phyloP scores from a whole-genome alignment of 2,329 filamentous ascomycete species.

The Microcera coccophila region DNA sequence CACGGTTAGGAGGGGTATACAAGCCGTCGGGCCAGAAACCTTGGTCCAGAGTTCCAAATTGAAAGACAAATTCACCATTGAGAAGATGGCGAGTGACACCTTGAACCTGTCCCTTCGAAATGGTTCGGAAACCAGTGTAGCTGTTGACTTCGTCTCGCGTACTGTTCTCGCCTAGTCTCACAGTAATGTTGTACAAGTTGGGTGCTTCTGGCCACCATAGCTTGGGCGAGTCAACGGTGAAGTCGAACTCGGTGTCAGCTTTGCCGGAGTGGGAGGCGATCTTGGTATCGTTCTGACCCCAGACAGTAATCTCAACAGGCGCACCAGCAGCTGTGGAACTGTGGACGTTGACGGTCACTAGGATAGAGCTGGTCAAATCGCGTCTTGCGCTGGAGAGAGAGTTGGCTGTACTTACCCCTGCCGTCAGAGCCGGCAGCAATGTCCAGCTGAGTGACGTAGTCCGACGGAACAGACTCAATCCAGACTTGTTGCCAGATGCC shows the following conservation, averaged over 20 bases:
- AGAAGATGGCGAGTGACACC: conserved; percentile 59
- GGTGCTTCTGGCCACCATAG: conserved; percentile 64
- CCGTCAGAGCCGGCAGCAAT: conserved; percentile 53
- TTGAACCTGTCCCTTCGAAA: conserved; percentile 53
- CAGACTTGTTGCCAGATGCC: conserved; percentile 74
- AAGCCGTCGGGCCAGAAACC: too few species aligned
- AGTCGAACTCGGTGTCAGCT: conserved; percentile 50
- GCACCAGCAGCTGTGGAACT: too few species aligned
- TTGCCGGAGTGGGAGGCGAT: too few species aligned
- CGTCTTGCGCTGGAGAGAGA: too few species aligned
- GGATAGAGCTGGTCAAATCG: too few species aligned
- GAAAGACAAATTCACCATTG: conserved; percentile 75
- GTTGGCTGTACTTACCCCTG: too few species aligned
- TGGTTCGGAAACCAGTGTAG: conserved; percentile 67
- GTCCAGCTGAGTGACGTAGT: conserved; percentile 57
- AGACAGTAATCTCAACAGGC: too few species aligned
- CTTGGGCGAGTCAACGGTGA: conserved; percentile 51
- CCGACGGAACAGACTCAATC: conserved; percentile 59
- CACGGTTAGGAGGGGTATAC: too few species aligned
- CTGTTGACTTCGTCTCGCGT: conserved; percentile 56
- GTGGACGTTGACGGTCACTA: too few species aligned
- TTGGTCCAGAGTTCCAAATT: too few species aligned
- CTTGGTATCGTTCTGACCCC: too few species aligned
- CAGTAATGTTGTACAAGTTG: conserved; percentile 59
- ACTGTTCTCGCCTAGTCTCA: conserved; percentile 46